Evolutionary conservation across 2,329 filamentous ascomycete species (phyloP).

Genomic region (Botryotinia narcissicola): DNA sequence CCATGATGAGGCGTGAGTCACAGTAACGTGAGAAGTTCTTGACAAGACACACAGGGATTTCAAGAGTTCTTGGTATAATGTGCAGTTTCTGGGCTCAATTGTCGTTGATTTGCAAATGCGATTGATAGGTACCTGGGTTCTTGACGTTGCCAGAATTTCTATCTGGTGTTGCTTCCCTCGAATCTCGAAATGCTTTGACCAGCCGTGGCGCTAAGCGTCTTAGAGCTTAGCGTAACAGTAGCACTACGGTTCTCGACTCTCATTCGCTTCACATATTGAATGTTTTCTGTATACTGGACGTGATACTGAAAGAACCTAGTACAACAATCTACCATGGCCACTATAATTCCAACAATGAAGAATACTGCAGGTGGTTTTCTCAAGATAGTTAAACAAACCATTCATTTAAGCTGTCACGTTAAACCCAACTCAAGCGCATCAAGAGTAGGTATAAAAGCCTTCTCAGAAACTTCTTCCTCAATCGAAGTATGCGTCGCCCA

Average conservation of each 20-base stretch:
- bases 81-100: neutral
- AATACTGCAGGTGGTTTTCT: neutral
- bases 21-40: conserved; percentile 18
- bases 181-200: conserved; percentile 6
- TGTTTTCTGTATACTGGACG: neutral
- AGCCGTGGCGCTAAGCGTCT: neutral
- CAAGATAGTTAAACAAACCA: conserved; percentile 16
- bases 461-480: conserved; percentile 52
- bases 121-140: neutral
- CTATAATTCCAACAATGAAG: neutral
- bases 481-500: conserved; percentile 66
- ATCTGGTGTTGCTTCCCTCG: neutral
- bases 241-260: neutral
- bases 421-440: conserved; percentile 63
- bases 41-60: too few relatives aligned
- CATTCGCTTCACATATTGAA: neutral
- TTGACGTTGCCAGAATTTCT: neutral
- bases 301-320: neutral
- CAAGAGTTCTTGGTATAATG: too few relatives aligned
- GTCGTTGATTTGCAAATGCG: neutral
- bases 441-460: conserved; percentile 54
- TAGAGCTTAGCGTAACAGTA: neutral
- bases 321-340: neutral
- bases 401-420: conserved; percentile 64
- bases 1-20: conserved; percentile 24